Evolutionary conservation across 345 rosid genomes (phyloP), one percentile per base, ranked within the genome.

Genomic region (Ceriops zippeliana): DNA sequence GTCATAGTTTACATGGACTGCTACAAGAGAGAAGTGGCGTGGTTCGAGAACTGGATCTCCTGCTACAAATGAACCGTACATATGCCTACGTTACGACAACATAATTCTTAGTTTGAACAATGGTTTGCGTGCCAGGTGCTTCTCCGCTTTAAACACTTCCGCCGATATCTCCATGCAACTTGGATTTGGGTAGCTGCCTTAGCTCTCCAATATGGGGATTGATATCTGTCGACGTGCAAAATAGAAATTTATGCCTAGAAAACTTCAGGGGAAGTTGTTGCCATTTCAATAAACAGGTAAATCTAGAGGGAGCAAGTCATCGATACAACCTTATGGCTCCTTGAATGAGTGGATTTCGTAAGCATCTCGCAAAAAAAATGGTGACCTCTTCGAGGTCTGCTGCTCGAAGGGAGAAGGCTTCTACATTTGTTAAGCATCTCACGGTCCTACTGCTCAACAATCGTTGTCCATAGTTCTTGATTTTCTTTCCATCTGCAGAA

Each of bases 331-430:
- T 88, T 75, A 92, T 87, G 59, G 96, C 98, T 78, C 97, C 89
- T 82, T 86, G 93, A 68, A 93, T 90, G 7, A 87, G 82, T 61
- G 86, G 85, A 49, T 78, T 85, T 30, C 91, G 81, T 61, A 86
- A 68, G 83, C 77, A 78, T 86, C 92, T 81, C 0, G 96, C 74
- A 66, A 82, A 90, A 64, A 81, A 73, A 67, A 85, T 80, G 58
- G 93, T 93, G 20, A 90, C 97, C 69, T 89, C 93, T 93, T 93
- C 87, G 37, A 90, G 80, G 76, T 93, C 97, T 53, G 84, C 83
- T 17, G 88, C 97, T 61, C 83, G 77, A 63, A 90, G 92, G 32
- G 92, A 84, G 75, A 93, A 93, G 26, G 97, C 97, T 82, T 89
- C 97, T 32, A 90, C 92, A 51, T 93, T 93, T 54, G 90, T 81